A percentile compares a stretch with the other conserved stretches of the same genome.
Conservation (phyloP, 208 protist genomes). For the Herpetomonas samuelpessoai region DNA sequence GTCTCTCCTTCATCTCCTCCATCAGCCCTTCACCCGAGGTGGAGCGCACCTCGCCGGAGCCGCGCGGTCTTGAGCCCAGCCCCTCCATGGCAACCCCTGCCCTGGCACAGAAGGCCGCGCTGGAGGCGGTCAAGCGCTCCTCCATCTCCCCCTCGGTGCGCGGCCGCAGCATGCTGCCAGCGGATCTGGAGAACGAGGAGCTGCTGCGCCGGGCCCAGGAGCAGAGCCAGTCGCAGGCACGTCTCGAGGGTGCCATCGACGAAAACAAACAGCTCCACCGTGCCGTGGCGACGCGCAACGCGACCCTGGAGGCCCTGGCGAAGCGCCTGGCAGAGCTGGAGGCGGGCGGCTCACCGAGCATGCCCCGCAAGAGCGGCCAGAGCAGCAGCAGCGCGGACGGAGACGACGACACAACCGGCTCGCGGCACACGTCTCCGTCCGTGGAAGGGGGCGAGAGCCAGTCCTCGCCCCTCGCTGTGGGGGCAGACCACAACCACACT, state of each 20-base stretch:
- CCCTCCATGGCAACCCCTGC: conserved; percentile 12
- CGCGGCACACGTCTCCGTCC: background rate
- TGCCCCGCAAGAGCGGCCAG: background rate
- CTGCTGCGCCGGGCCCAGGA: conserved; percentile 26
- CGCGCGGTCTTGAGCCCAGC: background rate
- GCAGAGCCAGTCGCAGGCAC: conserved; percentile 25
- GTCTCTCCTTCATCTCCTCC: conserved; percentile 14
- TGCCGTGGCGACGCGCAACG: conserved; percentile 31
- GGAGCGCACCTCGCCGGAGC: background rate
- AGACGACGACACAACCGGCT: background rate
- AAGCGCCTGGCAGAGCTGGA: conserved; percentile 53
- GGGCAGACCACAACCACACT: background rate
- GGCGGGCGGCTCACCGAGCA: conserved; percentile 16
- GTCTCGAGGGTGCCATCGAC: conserved; percentile 29
- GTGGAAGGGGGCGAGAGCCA: background rate
- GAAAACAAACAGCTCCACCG: conserved; percentile 41
- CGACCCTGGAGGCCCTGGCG: conserved; percentile 39
- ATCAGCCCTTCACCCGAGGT: background rate
- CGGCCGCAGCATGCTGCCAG: conserved; percentile 21
- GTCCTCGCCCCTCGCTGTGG: background rate
- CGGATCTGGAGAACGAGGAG: conserved; percentile 30
- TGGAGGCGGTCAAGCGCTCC: conserved; percentile 33
- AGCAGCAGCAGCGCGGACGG: background rate
- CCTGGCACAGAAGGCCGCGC: conserved; percentile 5
- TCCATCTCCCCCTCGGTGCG: conserved; percentile 38